These are phyloP conservation scores for Polysphondylium violaceum DNA, from an alignment of 78 protist species.

Conservation along the genomic window DNA sequence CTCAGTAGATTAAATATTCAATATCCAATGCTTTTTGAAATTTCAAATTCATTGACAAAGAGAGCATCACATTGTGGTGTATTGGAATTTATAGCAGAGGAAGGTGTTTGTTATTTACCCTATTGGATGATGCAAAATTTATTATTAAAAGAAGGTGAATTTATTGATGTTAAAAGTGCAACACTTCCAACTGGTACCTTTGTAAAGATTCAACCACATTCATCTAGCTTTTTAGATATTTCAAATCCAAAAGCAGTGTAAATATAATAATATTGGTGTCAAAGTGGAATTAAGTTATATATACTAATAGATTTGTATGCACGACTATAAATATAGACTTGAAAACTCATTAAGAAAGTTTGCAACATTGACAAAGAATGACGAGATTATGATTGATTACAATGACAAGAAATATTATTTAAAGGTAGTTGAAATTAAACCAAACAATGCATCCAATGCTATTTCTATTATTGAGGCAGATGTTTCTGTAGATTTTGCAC, in stretches of 20 bases:
- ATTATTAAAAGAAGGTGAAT: conserved; percentile 49
- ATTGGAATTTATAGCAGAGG: conserved; percentile 90
- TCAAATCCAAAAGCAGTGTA: conserved; percentile 92
- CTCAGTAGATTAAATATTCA: conserved; percentile 73
- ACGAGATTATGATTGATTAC: conserved; percentile 84
- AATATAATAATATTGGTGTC: not conserved
- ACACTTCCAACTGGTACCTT: conserved; percentile 79
- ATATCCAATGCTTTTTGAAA: conserved; percentile 80
- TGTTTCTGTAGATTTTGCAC: conserved; percentile 91
- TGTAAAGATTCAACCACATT: conserved; percentile 90
- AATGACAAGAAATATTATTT: conserved; percentile 75
- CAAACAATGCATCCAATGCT: conserved; percentile 70
- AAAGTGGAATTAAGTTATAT: not conserved
- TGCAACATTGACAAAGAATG: conserved; percentile 84
- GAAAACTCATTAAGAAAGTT: conserved; percentile 86
- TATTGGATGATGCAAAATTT: conserved; percentile 90
- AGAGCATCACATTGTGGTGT: conserved; percentile 88
- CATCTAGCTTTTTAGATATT: conserved; percentile 86
- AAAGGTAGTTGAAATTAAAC: conserved; percentile 81
- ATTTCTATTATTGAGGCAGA: conserved; percentile 93
- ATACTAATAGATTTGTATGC: not conserved
- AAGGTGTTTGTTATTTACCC: conserved; percentile 88
- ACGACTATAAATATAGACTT: conserved; percentile 32
- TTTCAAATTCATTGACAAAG: conserved; percentile 64
- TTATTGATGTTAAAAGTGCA: conserved; percentile 61